Evolutionary conservation across 352 stramenopile species (phyloP).

Genomic region (Globisporangium nodosum): DNA sequence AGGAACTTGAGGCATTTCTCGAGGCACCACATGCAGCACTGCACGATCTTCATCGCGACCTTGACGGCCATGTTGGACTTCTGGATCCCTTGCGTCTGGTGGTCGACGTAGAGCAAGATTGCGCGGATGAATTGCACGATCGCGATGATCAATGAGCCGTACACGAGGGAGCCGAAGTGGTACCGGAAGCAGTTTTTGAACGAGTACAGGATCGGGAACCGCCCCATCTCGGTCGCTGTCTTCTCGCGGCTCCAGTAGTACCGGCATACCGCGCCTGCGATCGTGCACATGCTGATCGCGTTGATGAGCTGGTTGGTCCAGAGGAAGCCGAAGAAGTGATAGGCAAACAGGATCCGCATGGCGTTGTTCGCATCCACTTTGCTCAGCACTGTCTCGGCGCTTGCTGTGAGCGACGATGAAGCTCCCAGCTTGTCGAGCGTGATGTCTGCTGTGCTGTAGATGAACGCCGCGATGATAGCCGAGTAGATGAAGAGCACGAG

Average conservation of each 20-base stretch:
- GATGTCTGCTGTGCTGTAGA: slow-evolving; percentile 59
- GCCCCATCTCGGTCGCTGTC: slow-evolving; percentile 50
- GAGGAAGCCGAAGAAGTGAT: slow-evolving; percentile 93
- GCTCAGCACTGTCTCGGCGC: slow-evolving; percentile 22
- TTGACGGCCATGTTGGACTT: slow-evolving; percentile 74
- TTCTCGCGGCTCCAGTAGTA: slow-evolving; percentile 93
- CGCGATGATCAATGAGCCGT: slow-evolving; percentile 95
- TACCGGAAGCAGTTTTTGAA: slow-evolving; percentile 87
- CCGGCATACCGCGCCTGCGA: slow-evolving; percentile 87
- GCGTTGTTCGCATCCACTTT: slow-evolving; percentile 45
- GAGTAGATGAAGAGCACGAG: slow-evolving; percentile 63
- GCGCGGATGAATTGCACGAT: slow-evolving; percentile 94
- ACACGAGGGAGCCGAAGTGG: slow-evolving; percentile 94
- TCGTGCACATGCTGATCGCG: slow-evolving; percentile 92
- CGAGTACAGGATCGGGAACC: slow-evolving; percentile 50
- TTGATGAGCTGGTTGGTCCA: slow-evolving; percentile 97
- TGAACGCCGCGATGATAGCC: slow-evolving; percentile 51
- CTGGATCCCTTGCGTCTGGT: slow-evolving; percentile 85
- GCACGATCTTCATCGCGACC: slow-evolving; percentile 77
- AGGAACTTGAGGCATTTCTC: slow-evolving; percentile 96
- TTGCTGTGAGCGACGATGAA: slow-evolving; percentile 10
- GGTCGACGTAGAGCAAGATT: slow-evolving; percentile 90
- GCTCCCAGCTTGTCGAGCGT: slow-evolving; percentile 28
- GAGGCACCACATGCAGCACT: slow-evolving; percentile 94
- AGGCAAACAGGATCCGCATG: slow-evolving; percentile 69